Conservation (phyloP, 192 early-diverging fungal genomes). For the Martensiomyces pterosporus region DNA sequence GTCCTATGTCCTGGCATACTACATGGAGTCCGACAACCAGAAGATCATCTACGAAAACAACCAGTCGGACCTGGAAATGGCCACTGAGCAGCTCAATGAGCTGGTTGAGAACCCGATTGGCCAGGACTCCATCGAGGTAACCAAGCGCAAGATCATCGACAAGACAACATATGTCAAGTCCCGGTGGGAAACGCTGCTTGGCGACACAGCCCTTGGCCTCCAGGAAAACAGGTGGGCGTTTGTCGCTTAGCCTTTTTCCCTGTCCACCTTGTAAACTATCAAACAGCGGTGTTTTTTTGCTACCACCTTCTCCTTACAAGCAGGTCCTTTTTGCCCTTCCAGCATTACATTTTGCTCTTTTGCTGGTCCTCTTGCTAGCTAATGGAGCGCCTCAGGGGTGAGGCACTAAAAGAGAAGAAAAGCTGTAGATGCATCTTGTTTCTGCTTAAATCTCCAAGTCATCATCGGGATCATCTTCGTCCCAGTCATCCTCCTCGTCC, state of each 20-base stretch:
- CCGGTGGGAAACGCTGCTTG: slow-evolving; percentile 83
- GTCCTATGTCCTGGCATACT: slow-evolving; percentile 98
- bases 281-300: slow-evolving; percentile 5
- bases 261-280: too few species aligned
- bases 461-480: slow-evolving; percentile 88
- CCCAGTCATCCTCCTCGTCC: slow-evolving; percentile 85
- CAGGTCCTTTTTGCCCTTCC: not conserved
- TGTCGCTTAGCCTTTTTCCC: too few species aligned
- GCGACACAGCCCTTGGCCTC: slow-evolving; percentile 87
- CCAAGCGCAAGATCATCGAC: slow-evolving; percentile 85
- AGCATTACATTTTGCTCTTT: not conserved
- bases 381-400: too few species aligned
- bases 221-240: slow-evolving; percentile 80
- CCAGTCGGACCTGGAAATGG: slow-evolving; percentile 97
- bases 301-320: slow-evolving; percentile 1
- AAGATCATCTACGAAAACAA: slow-evolving; percentile 96
- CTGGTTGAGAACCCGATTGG: slow-evolving; percentile 84
- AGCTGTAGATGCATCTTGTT: not conserved
- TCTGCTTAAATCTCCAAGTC: slow-evolving; percentile 80
- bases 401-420: not conserved
- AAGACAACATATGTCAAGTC: slow-evolving; percentile 89
- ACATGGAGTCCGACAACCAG: slow-evolving; percentile 78
- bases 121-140: slow-evolving; percentile 66
- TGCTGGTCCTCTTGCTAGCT: not conserved
- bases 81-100: slow-evolving; percentile 89